Percentiles rank a stretch among this genome's conserved stretches.
Conservation (phyloP, 192 early-diverging fungal genomes). For the Entomortierella lignicola region DNA sequence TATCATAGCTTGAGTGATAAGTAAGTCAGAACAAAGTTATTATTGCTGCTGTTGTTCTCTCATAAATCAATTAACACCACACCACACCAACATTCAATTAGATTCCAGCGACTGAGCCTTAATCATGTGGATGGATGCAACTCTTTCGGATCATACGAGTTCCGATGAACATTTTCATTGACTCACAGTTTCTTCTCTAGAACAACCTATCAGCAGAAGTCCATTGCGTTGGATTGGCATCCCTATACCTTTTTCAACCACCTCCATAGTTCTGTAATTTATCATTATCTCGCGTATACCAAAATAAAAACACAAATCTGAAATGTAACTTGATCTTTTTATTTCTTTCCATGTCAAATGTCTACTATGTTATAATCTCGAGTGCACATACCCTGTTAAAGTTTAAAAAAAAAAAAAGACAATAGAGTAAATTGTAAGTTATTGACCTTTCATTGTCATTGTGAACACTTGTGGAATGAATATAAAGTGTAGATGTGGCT, state of each 20-base stretch:
- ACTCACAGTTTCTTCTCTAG: not conserved
- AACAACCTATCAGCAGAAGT: not conserved
- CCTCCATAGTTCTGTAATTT: constrained; percentile 40
- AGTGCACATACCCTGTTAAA: no score
- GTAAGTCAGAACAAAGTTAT: constrained; percentile 42
- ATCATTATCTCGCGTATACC: not conserved
- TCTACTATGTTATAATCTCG: no score
- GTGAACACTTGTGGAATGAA: no score
- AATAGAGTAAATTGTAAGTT: no score
- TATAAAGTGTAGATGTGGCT: constrained; percentile 15
- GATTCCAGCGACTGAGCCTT: constrained; percentile 60
- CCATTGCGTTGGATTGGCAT: not conserved
- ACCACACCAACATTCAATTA: constrained; percentile 11
- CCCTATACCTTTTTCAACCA: constrained; percentile 33
- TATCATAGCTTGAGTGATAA: constrained; percentile 66
- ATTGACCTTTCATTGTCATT: no score
- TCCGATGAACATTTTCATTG: constrained; percentile 49
- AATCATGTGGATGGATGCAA: constrained; percentile 48
- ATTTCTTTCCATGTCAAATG: no score
- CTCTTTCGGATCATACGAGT: constrained; percentile 62
- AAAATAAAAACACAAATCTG: not conserved
- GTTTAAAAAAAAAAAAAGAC: no score
- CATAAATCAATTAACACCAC: not conserved
- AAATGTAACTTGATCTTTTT: not conserved
- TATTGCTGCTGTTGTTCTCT: not conserved